phyloP scores from a whole-genome alignment of 2,329 filamentous ascomycete species.

The Aspergillus candidus region DNA sequence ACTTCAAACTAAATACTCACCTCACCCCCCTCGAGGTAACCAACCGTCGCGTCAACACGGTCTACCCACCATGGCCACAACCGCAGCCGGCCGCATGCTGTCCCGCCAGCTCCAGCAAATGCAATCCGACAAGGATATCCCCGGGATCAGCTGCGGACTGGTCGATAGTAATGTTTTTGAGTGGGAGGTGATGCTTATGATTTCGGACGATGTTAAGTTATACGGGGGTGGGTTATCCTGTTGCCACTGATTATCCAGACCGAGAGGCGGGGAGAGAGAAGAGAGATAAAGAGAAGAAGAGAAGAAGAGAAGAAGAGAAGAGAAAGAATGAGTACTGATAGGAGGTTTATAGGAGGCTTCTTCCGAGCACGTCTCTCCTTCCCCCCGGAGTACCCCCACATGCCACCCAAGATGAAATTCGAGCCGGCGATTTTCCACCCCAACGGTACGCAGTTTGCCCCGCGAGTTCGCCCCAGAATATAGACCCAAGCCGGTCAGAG shows the following conservation, averaged over 20 bases:
- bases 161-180: conserved; percentile 84
- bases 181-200: conserved; percentile 99
- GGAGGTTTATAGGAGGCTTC: conserved; percentile 64
- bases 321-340: neutral
- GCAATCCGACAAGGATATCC: conserved; percentile 83
- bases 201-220: conserved; percentile 85
- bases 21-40: neutral
- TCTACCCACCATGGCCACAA: conserved; percentile 34
- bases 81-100: conserved; percentile 56
- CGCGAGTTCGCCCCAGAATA: too few species aligned
- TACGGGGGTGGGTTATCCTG: conserved; percentile 66
- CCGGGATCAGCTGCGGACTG: conserved; percentile 88
- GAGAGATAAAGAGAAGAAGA: too few species aligned
- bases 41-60: neutral
- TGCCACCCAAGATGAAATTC: conserved; percentile 86
- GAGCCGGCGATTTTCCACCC: conserved; percentile 84
- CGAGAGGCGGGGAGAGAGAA: neutral
- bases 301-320: too few species aligned
- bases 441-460: conserved; percentile 54
- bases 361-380: conserved; percentile 83
- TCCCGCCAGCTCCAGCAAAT: conserved; percentile 88
- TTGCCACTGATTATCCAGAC: neutral
- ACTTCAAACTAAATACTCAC: neutral
- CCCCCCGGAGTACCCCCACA: conserved; percentile 75
- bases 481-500: too few species aligned